phyloP scores from a whole-genome alignment of 1,139 yeast genomes.

The Chernovozyma sophiae-reginae region DNA sequence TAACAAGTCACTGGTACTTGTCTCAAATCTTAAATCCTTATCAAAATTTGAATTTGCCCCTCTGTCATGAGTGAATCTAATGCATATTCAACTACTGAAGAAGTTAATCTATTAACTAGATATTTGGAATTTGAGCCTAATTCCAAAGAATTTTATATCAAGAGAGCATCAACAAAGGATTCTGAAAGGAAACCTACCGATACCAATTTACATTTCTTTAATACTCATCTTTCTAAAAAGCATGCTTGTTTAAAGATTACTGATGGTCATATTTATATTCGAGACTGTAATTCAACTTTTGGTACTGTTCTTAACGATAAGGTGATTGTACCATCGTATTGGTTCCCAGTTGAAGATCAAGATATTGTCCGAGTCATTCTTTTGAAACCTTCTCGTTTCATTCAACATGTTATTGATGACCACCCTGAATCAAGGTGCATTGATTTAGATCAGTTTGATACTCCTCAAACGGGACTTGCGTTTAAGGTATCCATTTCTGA shows the following conservation, averaged over 20 bases:
- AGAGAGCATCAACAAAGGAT: slow-evolving; percentile 29
- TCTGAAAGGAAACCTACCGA: slow-evolving; percentile 19
- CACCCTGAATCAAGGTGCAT: slow-evolving; percentile 10
- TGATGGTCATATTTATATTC: slow-evolving; percentile 20
- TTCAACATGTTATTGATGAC: slow-evolving; percentile 14
- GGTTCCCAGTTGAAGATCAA: slow-evolving; percentile 17
- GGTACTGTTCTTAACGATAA: slow-evolving; percentile 35
- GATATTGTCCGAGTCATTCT: slow-evolving; percentile 33
- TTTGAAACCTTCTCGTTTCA: slow-evolving; percentile 23
- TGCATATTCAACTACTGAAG: background rate
- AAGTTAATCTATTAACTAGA: background rate
- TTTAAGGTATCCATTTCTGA: slow-evolving; percentile 14
- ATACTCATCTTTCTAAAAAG: slow-evolving; percentile 31
- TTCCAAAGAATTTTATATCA: slow-evolving; percentile 8
- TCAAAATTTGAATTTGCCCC: background rate
- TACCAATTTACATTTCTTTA: slow-evolving; percentile 27
- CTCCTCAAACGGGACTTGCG: slow-evolving; percentile 21
- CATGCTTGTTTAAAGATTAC: slow-evolving; percentile 19
- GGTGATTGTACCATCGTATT: slow-evolving; percentile 19
- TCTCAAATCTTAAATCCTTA: too few relatives aligned
- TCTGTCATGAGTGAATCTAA: background rate
- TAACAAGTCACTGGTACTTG: too few relatives aligned
- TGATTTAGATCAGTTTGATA: slow-evolving; percentile 20
- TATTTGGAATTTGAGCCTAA: background rate
- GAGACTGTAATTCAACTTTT: slow-evolving; percentile 35